phyloP scores from a whole-genome alignment of 2,329 filamentous ascomycete genomes.

The Aspergillus pseudonomiae region DNA sequence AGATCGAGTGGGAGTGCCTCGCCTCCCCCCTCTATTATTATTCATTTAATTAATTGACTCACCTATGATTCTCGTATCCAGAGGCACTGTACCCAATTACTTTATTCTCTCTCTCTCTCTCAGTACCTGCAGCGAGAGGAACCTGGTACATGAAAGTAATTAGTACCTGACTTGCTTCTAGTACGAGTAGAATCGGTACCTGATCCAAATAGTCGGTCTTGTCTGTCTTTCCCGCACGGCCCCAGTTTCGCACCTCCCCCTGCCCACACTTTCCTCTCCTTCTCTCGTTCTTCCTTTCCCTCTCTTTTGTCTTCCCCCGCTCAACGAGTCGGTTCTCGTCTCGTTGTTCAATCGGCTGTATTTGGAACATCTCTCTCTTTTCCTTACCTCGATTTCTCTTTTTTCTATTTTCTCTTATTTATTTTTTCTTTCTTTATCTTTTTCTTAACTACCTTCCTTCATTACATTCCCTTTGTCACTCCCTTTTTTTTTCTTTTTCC shows the following conservation, averaged over 20 bases:
- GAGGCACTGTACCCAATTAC: background rate
- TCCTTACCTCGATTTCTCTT: conserved; percentile 20
- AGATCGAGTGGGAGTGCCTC: background rate
- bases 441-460: conserved; percentile 12
- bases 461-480: conserved; percentile 11
- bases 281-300: conserved; percentile 28
- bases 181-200: background rate
- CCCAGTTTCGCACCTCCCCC: background rate
- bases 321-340: conserved; percentile 33
- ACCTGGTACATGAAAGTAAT: background rate
- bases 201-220: background rate
- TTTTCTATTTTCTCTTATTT: conserved; percentile 11
- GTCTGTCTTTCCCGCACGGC: conserved; percentile 2
- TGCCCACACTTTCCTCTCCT: conserved; percentile 20
- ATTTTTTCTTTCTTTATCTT: conserved; percentile 10
- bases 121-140: background rate
- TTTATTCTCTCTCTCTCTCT: background rate
- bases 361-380: conserved; percentile 18
- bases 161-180: background rate
- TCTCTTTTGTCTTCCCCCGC: conserved; percentile 37
- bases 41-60: background rate
- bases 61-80: background rate
- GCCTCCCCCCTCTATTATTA: background rate
- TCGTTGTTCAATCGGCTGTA: conserved; percentile 53
- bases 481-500: conserved; percentile 14